Evolutionary conservation across 169 alveolate genomes (phyloP).

Genomic region (Plasmodium cynomolgi): DNA sequence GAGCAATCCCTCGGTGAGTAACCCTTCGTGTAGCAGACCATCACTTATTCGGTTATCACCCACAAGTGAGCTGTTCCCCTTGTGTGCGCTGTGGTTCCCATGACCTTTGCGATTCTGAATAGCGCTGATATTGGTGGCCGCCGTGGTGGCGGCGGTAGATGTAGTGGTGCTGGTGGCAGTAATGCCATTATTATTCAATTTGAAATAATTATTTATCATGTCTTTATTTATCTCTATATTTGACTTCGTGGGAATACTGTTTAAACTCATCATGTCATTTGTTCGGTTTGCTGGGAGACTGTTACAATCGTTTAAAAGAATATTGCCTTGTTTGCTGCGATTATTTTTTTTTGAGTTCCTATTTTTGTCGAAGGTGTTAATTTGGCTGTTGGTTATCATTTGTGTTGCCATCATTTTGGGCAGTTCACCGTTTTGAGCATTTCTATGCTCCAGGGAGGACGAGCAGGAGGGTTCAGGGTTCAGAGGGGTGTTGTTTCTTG

Average conservation of each 20-base stretch:
- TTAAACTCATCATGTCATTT: not conserved
- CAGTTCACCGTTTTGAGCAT: not conserved
- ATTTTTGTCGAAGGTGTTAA: not conserved
- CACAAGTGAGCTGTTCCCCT: not conserved
- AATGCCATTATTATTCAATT: constrained; percentile 19
- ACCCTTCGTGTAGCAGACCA: not conserved
- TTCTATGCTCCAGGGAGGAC: constrained; percentile 13
- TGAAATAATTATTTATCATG: constrained; percentile 27
- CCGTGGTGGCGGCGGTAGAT: constrained; percentile 21
- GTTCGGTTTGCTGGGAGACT: not conserved
- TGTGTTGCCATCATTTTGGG: not conserved
- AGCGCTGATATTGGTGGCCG: not conserved
- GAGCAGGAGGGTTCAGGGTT: constrained; percentile 7
- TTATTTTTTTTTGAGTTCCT: not conserved
- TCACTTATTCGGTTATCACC: not conserved
- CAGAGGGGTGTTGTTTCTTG: not conserved
- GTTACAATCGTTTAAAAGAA: constrained; percentile 8
- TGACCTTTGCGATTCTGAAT: not conserved
- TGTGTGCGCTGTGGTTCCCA: not conserved
- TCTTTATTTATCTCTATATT: constrained; percentile 34
- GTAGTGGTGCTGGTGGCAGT: constrained; percentile 36
- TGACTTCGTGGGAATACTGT: not conserved
- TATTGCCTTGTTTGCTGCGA: constrained; percentile 15
- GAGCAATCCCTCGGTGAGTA: not conserved
- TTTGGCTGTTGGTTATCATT: constrained; percentile 3